These are phyloP conservation scores for Aspergillus candidus DNA, from an alignment of 2,329 filamentous ascomycete genomes.

Conservation along the genomic window DNA sequence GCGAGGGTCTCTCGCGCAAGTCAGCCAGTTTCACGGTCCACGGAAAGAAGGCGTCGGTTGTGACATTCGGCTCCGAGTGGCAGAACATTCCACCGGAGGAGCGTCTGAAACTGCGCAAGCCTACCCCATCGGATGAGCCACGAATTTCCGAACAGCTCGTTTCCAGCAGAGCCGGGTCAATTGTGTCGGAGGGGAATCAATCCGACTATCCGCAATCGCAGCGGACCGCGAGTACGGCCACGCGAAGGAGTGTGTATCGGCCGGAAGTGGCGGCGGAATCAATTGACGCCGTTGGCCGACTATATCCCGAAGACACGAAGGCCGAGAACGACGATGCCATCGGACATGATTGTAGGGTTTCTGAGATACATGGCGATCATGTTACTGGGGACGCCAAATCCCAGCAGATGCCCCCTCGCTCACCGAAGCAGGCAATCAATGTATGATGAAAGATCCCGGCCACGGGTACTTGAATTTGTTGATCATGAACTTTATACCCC, in stretches of 20 bases:
- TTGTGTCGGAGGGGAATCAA: constrained; percentile 17
- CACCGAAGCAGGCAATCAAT: constrained; percentile 23
- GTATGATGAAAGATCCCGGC: constrained; percentile 14
- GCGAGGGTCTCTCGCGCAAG: constrained; percentile 66
- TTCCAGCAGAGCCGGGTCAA: constrained; percentile 23
- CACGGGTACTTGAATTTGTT: not conserved
- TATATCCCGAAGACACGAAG: constrained; percentile 7
- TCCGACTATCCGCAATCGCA: constrained; percentile 54
- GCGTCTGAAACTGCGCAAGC: constrained; percentile 58
- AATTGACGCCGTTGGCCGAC: constrained; percentile 17
- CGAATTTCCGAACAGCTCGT: constrained; percentile 28
- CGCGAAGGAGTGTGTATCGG: constrained; percentile 49
- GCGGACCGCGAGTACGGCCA: constrained; percentile 61
- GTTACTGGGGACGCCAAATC: constrained; percentile 11
- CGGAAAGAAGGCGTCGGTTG: constrained; percentile 94
- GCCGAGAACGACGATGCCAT: constrained; percentile 7
- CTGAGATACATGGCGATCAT: constrained; percentile 4
- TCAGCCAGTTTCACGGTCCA: constrained; percentile 92
- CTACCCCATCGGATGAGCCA: constrained; percentile 35
- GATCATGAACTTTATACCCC: constrained; percentile 9
- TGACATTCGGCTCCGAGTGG: constrained; percentile 92
- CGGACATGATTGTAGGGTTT: constrained; percentile 1
- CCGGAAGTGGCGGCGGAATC: constrained; percentile 19
- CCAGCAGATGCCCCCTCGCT: constrained; percentile 16
- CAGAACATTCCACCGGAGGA: constrained; percentile 71